phyloP scores from a whole-genome alignment of 1,139 yeast species.

The Geotrichum aggregatum region DNA sequence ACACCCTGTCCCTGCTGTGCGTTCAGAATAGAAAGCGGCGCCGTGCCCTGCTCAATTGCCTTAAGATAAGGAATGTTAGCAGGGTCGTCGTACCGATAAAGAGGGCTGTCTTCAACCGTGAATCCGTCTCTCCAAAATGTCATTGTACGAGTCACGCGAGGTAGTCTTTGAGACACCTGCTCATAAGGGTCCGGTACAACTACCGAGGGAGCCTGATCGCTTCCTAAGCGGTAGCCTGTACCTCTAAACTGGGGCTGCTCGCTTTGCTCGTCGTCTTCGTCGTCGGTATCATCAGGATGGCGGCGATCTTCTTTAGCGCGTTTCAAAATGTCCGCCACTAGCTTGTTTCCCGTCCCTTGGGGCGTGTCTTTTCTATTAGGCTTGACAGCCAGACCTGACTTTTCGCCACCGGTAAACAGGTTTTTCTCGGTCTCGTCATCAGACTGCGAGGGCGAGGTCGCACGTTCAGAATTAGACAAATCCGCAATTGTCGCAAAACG shows the following conservation, averaged over 20 bases:
- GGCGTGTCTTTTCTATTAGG: constrained; percentile 51
- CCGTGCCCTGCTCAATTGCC: constrained; percentile 84
- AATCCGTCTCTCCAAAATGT: constrained; percentile 97
- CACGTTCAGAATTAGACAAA: constrained; percentile 34
- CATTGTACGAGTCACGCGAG: constrained; percentile 49
- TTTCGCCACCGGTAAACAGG: constrained; percentile 93
- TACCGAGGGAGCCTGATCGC: constrained; percentile 37
- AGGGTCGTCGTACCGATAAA: constrained; percentile 88
- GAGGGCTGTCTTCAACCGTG: constrained; percentile 84
- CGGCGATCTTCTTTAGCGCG: constrained; percentile 53
- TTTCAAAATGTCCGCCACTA: constrained; percentile 56
- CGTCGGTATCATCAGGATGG: constrained; percentile 35
- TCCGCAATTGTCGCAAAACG: constrained; percentile 42
- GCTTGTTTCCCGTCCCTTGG: constrained; percentile 26
- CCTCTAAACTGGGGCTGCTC: constrained; percentile 54
- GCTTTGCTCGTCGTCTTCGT: constrained; percentile 36
- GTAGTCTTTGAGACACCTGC: constrained; percentile 13
- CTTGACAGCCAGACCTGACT: constrained; percentile 87
- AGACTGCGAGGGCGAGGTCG: constrained; percentile 25
- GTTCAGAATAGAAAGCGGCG: constrained; percentile 78
- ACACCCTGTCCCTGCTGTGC: constrained; percentile 92
- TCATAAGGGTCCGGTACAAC: constrained; percentile 16
- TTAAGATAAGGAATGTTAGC: constrained; percentile 68
- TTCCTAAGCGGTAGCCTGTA: constrained; percentile 78
- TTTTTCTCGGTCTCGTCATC: constrained; percentile 66